These are phyloP conservation scores for Daldinia bambusicola DNA, from an alignment of 495 filamentous ascomycete species.

Conservation along the genomic window DNA sequence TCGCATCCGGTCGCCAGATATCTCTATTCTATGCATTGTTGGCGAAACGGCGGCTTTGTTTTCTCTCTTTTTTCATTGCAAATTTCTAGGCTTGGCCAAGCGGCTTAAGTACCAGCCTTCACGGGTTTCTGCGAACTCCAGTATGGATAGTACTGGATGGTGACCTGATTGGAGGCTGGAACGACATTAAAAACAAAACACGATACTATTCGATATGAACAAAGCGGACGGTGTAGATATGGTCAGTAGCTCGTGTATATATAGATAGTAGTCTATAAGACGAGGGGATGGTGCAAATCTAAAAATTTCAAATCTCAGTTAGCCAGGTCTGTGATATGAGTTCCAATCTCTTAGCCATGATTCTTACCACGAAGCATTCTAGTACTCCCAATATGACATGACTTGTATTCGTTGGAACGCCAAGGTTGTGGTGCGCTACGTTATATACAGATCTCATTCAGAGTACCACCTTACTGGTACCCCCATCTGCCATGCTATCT, in stretches of 20 bases:
- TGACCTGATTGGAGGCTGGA: conserved; percentile 10
- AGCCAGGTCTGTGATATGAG: not conserved
- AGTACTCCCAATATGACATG: not conserved
- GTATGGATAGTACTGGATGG: conserved; percentile 4
- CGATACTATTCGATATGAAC: conserved; percentile 31
- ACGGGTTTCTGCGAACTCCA: not conserved
- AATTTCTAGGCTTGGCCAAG: conserved; percentile 16
- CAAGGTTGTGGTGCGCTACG: too few species aligned
- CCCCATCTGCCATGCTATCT: too few species aligned
- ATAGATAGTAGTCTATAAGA: conserved; percentile 45
- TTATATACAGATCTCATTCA: too few species aligned
- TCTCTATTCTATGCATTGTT: conserved; percentile 34
- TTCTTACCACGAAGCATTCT: not conserved
- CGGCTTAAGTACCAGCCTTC: conserved; percentile 20
- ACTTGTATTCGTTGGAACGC: too few species aligned
- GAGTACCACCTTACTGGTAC: too few species aligned
- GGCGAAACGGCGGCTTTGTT: conserved; percentile 34
- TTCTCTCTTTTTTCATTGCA: conserved; percentile 22
- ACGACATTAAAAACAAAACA: conserved; percentile 13
- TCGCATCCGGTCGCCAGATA: conserved; percentile 14
- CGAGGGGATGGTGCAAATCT: conserved; percentile 29
- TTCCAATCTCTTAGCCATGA: not conserved
- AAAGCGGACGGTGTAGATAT: conserved; percentile 36
- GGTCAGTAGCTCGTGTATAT: conserved; percentile 42
- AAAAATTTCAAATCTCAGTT: not conserved